Evolutionary conservation across 306 rosid genomes (phyloP), one percentile per base, ranked within the genome.

Genomic region (Phaseolus lunatus): DNA sequence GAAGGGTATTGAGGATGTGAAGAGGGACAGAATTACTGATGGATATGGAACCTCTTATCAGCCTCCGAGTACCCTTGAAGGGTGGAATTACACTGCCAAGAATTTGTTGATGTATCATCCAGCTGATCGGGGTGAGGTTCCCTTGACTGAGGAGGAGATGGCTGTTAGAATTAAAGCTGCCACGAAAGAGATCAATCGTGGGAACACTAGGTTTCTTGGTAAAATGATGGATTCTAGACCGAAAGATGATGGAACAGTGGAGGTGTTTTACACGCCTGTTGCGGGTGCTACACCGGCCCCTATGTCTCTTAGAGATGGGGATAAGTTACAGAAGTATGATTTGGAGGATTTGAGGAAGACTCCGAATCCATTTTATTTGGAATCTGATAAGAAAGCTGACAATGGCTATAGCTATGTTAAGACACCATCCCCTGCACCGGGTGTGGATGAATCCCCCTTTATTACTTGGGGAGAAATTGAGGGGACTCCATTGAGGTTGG

Each of bases 381-480:
- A 91, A 44, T 89, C 98, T 3, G 90, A 62, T 23, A 95, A 93
- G 85, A 91, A 85, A 67, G 92, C 94, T 0, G 97, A 87, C 33
- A 91, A 92, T 85, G 99, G 98, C 26, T 96, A 88, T 85, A 86
- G 90, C 82, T 96, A 77, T 85, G 94, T 96, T 23, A 88, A 72
- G 90, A 92, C 98, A 1, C 99, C 99, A 0, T 96, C 99, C 0
- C 99, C 99, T 49, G 97, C 98, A 0, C 99, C 99, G 0, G 99
- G 99, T 3, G 92, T 78, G 56, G 96, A 87, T 80, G 98, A 88
- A 54, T 96, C 99, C 0, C 99, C 97, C 0, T 91, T 96, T 80
- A 85, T 93, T 45, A 96, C 99, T 7, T 96, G 97, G 99, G 99
- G 99, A 85, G 97, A 92, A 73, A 89, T 96, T 50, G 99, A 96